phyloP scores from a whole-genome alignment of 345 rosid species.

The Eucalyptus regnans region DNA sequence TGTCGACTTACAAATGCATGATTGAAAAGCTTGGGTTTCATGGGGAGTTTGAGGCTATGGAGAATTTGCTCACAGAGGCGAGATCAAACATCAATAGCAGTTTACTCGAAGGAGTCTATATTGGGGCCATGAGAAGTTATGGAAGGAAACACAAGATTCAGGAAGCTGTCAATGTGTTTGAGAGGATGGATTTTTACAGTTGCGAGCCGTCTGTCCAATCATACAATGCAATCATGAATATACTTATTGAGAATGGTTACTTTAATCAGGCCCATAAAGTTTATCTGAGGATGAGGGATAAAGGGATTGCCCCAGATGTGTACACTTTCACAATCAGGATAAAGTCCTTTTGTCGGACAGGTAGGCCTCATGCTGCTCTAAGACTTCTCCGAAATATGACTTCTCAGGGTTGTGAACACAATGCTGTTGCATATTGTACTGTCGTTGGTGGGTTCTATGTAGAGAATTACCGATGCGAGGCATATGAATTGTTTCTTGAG shows the following conservation, averaged over 20 bases:
- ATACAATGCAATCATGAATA: slow-evolving; percentile 72
- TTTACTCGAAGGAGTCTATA: slow-evolving; percentile 70
- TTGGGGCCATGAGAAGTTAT: slow-evolving; percentile 57
- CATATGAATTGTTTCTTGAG: slow-evolving; percentile 61
- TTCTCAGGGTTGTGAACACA: slow-evolving; percentile 62
- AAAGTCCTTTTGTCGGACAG: slow-evolving; percentile 76
- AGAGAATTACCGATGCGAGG: slow-evolving; percentile 34
- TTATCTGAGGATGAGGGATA: slow-evolving; percentile 71
- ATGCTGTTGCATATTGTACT: slow-evolving; percentile 74
- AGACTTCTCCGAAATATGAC: slow-evolving; percentile 77
- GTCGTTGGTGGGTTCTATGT: slow-evolving; percentile 68
- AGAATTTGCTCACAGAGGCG: slow-evolving; percentile 38
- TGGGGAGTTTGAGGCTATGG: slow-evolving; percentile 79
- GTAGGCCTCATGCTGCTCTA: slow-evolving; percentile 69
- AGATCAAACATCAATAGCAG: slow-evolving; percentile 30
- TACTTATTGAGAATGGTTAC: slow-evolving; percentile 59
- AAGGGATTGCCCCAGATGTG: slow-evolving; percentile 57
- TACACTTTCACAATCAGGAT: slow-evolving; percentile 80
- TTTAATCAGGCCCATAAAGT: slow-evolving; percentile 78
- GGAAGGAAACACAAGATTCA: slow-evolving; percentile 75
- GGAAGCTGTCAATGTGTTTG: slow-evolving; percentile 76
- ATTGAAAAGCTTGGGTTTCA: slow-evolving; percentile 66
- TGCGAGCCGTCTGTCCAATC: slow-evolving; percentile 66
- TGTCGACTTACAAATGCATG: slow-evolving; percentile 58
- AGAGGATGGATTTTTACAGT: slow-evolving; percentile 84